Base-by-base conservation (phyloP, 2,329 filamentous ascomycete species). In the Aspergillus puulaauensis region DNA sequence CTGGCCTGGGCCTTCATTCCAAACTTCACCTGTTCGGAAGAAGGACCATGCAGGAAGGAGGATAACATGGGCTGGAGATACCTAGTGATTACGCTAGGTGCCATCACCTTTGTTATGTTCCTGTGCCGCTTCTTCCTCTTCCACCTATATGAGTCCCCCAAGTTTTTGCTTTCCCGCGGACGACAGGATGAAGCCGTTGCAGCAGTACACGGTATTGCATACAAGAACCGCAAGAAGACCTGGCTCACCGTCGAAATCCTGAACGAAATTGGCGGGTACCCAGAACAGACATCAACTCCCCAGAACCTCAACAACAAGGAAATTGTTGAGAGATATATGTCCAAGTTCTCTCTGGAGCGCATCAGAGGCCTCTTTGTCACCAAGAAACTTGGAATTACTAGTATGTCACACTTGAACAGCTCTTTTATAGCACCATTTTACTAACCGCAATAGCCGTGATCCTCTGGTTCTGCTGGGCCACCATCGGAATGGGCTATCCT, bases 401-500 rank as follows among this genome's bases (percentile, higher is more conserved):
- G 74, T 76, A 74, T 17, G 72, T 69, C 31, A 5, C 37, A 6
- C 44, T 64, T 82, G 21, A 79, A 54, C 77, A 85, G 7, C 78
- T 52, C 79, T 9, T 31, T 31, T 31, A 82, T 40, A 86, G 14
- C 6, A 8, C n/a, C 27, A 31, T 17, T 21, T 39, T 35, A 6
- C 58, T 68, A 65, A 63, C 61, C 44, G 31, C 40, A 49, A 24
- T 47, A 75, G 68, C 81, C 27, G 58, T 73, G 12, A 69, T 84
- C 1, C 71, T 93, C 48, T 92, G 89, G 89, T 90, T 92, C 73
- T 87, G 86, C 70, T 96, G 91, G 91, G 82, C 87, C 0, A 87
- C 85, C 14, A 93, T 96, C 64, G 91, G 91, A 59, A 89, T 96
- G 85, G 90, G 87, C 3, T 96, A 93, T 68, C 91, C 90, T 1